Percentiles rank a stretch among this genome's conserved stretches.
phyloP scores from a whole-genome alignment of 73 alveolate genomes.

The Tetrahymena borealis region DNA sequence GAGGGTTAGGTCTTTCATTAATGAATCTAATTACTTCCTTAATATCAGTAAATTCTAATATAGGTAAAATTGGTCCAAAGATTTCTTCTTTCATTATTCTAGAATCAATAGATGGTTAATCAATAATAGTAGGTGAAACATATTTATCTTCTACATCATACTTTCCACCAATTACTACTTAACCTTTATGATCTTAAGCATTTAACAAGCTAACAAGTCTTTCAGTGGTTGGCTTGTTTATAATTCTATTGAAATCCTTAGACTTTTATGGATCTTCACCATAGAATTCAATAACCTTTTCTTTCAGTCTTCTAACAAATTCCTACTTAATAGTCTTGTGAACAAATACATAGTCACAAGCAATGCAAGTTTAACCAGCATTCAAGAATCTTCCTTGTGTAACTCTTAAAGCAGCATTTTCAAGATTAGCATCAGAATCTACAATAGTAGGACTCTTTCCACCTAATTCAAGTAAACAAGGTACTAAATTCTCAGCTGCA shows the following conservation, averaged over 20 bases:
- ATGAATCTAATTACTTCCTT: slow-evolving; percentile 68
- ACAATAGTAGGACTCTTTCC: slow-evolving; percentile 90
- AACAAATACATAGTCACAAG: slow-evolving; percentile 83
- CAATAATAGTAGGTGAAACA: slow-evolving; percentile 52
- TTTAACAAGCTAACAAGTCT: slow-evolving; percentile 56
- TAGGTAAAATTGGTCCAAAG: slow-evolving; percentile 86
- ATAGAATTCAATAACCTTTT: slow-evolving; percentile 48
- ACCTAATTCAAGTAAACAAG: slow-evolving; percentile 84
- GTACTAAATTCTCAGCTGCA: slow-evolving; percentile 80
- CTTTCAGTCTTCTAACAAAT: slow-evolving; percentile 52
- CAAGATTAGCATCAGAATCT: slow-evolving; percentile 73
- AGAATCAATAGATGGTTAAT: slow-evolving; percentile 31
- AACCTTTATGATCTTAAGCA: slow-evolving; percentile 56
- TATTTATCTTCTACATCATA: slow-evolving; percentile 12
- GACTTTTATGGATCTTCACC: slow-evolving; percentile 67
- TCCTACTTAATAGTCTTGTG: slow-evolving; percentile 53
- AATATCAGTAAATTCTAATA: slow-evolving; percentile 59
- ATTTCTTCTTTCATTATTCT: slow-evolving; percentile 66
- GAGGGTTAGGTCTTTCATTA: slow-evolving; percentile 80
- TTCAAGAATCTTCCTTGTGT: slow-evolving; percentile 77
- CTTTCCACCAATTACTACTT: slow-evolving; percentile 68
- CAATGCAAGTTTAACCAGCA: slow-evolving; percentile 84
- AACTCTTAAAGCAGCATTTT: slow-evolving; percentile 75
- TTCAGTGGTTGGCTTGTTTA: slow-evolving; percentile 61
- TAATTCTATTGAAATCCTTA: slow-evolving; percentile 60